phyloP scores from a whole-genome alignment of 768 basidiomycete genomes.

The Mycena galericulata region DNA sequence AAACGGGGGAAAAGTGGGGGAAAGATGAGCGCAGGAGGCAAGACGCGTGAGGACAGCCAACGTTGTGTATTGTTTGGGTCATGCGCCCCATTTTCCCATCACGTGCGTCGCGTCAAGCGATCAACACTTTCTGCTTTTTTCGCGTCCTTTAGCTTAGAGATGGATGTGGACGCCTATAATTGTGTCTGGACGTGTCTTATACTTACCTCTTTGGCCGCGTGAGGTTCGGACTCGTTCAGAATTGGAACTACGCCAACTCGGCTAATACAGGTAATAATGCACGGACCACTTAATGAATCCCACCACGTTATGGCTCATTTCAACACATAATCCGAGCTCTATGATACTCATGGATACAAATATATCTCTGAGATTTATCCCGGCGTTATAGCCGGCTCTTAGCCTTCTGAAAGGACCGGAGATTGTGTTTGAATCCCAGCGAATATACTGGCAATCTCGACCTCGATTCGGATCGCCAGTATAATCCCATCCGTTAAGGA shows the following conservation, averaged over 20 bases:
- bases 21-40: conserved; percentile 22
- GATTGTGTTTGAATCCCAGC: too few relatives aligned
- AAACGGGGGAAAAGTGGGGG: too few relatives aligned
- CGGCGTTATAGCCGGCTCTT: too few relatives aligned
- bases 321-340: too few relatives aligned
- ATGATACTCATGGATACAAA: too few relatives aligned
- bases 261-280: conserved; percentile 16
- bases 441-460: too few relatives aligned
- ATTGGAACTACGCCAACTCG: neutral
- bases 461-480: too few relatives aligned
- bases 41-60: conserved; percentile 28
- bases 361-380: too few relatives aligned
- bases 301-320: too few relatives aligned
- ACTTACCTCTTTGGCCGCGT: rapidly evolving
- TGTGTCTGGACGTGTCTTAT: neutral
- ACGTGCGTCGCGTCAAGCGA: conserved; percentile 31
- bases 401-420: too few relatives aligned
- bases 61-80: conserved; percentile 14
- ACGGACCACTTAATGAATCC: conserved; percentile 27
- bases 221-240: neutral
- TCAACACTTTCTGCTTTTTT: conserved; percentile 19
- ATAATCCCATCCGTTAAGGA: too few relatives aligned
- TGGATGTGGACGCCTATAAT: neutral
- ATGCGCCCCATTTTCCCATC: conserved; percentile 27
- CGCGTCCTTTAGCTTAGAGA: conserved; percentile 12